Evolutionary conservation across 1,139 yeast species (phyloP).

Genomic region (Suhomyces choctaworum): DNA sequence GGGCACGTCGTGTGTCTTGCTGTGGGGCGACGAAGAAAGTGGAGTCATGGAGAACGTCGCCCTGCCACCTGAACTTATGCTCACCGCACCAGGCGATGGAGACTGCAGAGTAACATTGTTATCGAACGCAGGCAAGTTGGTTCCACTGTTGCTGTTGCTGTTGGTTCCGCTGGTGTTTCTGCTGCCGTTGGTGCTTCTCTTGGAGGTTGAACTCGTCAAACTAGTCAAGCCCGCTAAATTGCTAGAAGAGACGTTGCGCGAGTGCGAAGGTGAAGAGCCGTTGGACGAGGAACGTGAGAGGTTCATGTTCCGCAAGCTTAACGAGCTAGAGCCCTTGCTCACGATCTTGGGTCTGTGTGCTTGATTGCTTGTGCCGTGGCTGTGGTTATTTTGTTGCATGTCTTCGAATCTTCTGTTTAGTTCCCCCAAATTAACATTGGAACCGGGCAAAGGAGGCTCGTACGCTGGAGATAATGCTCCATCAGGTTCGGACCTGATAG

Average conservation of each 20-base stretch:
- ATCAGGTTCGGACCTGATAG: constrained; percentile 53
- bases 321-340: constrained; percentile 25
- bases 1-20: constrained; percentile 10
- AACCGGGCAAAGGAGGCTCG: constrained; percentile 53
- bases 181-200: constrained; percentile 10
- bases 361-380: constrained; percentile 6
- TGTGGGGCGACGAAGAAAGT: constrained; percentile 13
- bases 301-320: constrained; percentile 19
- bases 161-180: constrained; percentile 7
- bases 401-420: constrained; percentile 26
- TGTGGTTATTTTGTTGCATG: not conserved
- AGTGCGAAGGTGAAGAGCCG: constrained; percentile 30
- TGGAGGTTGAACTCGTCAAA: constrained; percentile 16
- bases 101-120: too few species aligned
- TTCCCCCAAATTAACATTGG: constrained; percentile 34
- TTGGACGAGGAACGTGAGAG: constrained; percentile 21
- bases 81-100: too few species aligned
- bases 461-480: constrained; percentile 65
- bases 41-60: constrained; percentile 13
- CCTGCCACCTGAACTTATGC: constrained; percentile 4
- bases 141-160: too few species aligned
- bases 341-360: constrained; percentile 4
- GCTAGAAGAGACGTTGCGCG: constrained; percentile 30
- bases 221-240: constrained; percentile 20
- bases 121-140: too few species aligned